Evolutionary conservation across 352 stramenopile genomes (phyloP).

Genomic region (Pilasporangium apinafurcum): DNA sequence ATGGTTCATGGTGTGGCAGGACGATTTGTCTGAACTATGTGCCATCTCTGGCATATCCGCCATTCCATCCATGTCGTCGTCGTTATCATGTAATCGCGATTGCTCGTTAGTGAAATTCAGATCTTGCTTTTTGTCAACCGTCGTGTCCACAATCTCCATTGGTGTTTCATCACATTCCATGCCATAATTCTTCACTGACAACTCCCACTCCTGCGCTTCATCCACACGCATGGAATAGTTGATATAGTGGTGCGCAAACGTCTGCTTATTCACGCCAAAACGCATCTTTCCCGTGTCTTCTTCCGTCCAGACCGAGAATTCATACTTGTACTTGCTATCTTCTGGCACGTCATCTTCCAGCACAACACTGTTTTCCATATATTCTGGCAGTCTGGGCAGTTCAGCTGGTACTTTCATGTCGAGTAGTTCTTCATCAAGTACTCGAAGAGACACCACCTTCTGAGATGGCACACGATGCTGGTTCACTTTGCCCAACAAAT

Average conservation of each 20-base stretch:
- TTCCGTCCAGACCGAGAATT: constrained; percentile 74
- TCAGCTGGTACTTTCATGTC: constrained; percentile 23
- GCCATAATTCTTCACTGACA: constrained; percentile 53
- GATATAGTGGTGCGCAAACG: constrained; percentile 27
- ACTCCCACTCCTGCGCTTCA: constrained; percentile 61
- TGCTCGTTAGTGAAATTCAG: constrained; percentile 22
- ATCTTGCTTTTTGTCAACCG: constrained; percentile 11
- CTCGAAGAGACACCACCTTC: constrained; percentile 44
- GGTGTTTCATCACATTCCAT: constrained; percentile 27
- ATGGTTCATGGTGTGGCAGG: constrained; percentile 69
- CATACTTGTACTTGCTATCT: constrained; percentile 55
- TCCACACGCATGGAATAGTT: constrained; percentile 70
- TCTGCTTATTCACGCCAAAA: constrained; percentile 65
- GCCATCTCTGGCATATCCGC: neutral
- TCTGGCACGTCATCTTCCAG: constrained; percentile 10
- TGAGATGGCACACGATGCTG: constrained; percentile 71
- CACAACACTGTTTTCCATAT: constrained; percentile 38
- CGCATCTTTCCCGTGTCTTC: constrained; percentile 13
- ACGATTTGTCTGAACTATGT: constrained; percentile 12
- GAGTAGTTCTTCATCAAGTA: constrained; percentile 13
- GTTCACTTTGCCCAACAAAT: constrained; percentile 47
- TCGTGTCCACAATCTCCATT: constrained; percentile 1
- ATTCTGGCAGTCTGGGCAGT: constrained; percentile 43
- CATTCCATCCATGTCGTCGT: constrained; percentile 2
- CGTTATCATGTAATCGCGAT: constrained; percentile 12